Percentiles rank a stretch among this genome's conserved stretches.
These are phyloP conservation scores for Cutaneotrichosporon curvatum DNA, from an alignment of 1,284 basidiomycete genomes.

Conservation along the genomic window DNA sequence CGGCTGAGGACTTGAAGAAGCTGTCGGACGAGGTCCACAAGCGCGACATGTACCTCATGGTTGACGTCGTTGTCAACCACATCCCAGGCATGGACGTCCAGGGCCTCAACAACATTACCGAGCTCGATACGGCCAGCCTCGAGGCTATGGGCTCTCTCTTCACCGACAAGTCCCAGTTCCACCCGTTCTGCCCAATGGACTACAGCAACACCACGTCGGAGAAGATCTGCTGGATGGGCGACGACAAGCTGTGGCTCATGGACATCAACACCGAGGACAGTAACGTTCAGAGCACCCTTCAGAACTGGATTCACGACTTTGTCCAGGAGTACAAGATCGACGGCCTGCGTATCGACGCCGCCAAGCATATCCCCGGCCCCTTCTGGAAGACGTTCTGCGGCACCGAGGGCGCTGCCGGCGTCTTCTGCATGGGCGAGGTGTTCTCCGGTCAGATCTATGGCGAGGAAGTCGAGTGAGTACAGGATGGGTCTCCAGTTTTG, in stretches of 20 bases:
- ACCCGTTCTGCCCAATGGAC: slow-evolving; percentile 59
- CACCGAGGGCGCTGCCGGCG: slow-evolving; percentile 52
- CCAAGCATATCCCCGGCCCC: slow-evolving; percentile 52
- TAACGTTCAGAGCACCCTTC: slow-evolving; percentile 54
- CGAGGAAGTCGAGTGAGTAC: slow-evolving; percentile 51
- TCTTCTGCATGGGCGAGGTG: slow-evolving; percentile 79
- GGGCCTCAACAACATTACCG: slow-evolving; percentile 17
- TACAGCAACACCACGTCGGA: slow-evolving; percentile 60
- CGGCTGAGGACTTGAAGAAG: slow-evolving; percentile 60
- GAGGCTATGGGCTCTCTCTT: slow-evolving; percentile 28
- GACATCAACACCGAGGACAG: slow-evolving; percentile 66
- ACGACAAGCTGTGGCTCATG: slow-evolving; percentile 58
- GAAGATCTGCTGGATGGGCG: slow-evolving; percentile 68
- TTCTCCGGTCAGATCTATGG: slow-evolving; percentile 43
- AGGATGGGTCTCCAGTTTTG: too few relatives aligned
- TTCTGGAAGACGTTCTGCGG: slow-evolving; percentile 54
- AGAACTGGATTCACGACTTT: slow-evolving; percentile 57
- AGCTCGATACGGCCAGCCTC: slow-evolving; percentile 22
- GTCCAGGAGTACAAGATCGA: slow-evolving; percentile 58
- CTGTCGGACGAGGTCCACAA: slow-evolving; percentile 59
- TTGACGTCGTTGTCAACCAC: slow-evolving; percentile 70
- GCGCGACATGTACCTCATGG: slow-evolving; percentile 69
- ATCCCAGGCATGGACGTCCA: slow-evolving; percentile 51
- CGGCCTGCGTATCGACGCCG: slow-evolving; percentile 68
- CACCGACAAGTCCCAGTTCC: slow-evolving; percentile 49